Evolutionary conservation across 2,329 filamentous ascomycete species (phyloP), one percentile per base, ranked within the genome.

Genomic region (Aspergillus carbonarius): DNA sequence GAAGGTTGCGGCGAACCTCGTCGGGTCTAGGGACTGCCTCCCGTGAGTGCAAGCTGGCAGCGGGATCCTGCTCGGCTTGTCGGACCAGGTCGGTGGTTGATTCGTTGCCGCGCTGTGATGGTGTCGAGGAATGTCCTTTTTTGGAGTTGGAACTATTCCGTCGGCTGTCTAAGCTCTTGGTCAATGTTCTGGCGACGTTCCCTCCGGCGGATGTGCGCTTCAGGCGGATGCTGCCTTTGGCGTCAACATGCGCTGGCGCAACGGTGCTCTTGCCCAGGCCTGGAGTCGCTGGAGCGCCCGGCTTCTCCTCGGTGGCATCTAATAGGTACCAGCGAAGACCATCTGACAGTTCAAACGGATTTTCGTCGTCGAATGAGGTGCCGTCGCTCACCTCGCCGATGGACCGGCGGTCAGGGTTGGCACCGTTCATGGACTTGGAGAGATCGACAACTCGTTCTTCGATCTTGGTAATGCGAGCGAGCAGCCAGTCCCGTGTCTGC

Each of bases 311-410:
- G 1, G 86, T 83, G 0, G 95, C 95, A 71, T 99, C 93, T 35
- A 99, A 88, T 5, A 99, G 84, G 75, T 97, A 98, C 95, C 95
- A 99, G 34, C 93, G 87, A 49, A 99, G 79, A 3, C 95, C 95
- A 68, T 99, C 95, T 0, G 92, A 96, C 12, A 99, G 83, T 68
- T 97, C 93, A 74, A 99, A 99, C 0, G 95, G 95, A 70, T 99
- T 99, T 64, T 98, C 95, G 63, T 96, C 92, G 64, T 96, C 92
- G 18, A 85, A 77, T 1, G 84, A 87, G 5, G 79, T 74, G 17
- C 78, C 82, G 59, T 85, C 85, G 63, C 83, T 86, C 2, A 70
- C 71, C 46, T 82, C 82, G 15, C 70, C 75, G 61, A 75, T 62
- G 58, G 83, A 78, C 63, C 77, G 72, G 64, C 78, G 73, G 60